Percentiles rank a stretch among this genome's conserved stretches.
phyloP scores from a whole-genome alignment of 2,329 filamentous ascomycete species.

The Aureobasidium subglaciale region DNA sequence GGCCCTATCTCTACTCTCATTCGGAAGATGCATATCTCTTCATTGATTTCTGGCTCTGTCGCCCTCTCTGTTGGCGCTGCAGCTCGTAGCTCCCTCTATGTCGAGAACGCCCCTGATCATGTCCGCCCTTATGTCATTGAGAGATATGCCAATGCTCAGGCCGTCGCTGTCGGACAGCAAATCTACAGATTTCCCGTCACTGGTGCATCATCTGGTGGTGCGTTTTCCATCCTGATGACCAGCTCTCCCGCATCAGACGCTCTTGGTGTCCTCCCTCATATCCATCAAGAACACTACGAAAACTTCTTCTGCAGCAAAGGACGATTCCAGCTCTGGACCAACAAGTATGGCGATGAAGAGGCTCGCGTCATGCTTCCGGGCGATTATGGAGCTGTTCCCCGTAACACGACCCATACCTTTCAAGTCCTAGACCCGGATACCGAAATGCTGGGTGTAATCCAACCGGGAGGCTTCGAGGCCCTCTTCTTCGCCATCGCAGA shows the following conservation, averaged over 20 bases:
- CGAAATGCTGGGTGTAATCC: conserved; percentile 40
- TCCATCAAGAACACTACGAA: conserved; percentile 39
- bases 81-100: conserved; percentile 1
- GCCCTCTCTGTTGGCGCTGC: neutral
- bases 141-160: conserved; percentile 28
- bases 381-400: conserved; percentile 36
- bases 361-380: conserved; percentile 37
- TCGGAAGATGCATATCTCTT: conserved; percentile 1
- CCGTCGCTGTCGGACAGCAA: conserved; percentile 32
- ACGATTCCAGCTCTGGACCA: conserved; percentile 41
- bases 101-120: conserved; percentile 25
- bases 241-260: conserved; percentile 29
- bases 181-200: conserved; percentile 40
- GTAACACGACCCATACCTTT: conserved; percentile 43
- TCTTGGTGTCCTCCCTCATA: conserved; percentile 39
- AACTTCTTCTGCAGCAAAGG: conserved; percentile 44
- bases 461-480: conserved; percentile 43
- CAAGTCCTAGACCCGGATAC: conserved; percentile 43
- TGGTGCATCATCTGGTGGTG: conserved; percentile 38
- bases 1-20: neutral
- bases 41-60: neutral
- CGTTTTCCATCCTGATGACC: conserved; percentile 41
- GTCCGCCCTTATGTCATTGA: conserved; percentile 33
- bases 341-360: conserved; percentile 25
- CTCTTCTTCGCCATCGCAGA: conserved; percentile 31